A percentile compares a stretch with the other conserved stretches of the same genome.
These are phyloP conservation scores for Cryphonectria radicalis DNA, from an alignment of 2,329 filamentous ascomycete species.

Conservation along the genomic window DNA sequence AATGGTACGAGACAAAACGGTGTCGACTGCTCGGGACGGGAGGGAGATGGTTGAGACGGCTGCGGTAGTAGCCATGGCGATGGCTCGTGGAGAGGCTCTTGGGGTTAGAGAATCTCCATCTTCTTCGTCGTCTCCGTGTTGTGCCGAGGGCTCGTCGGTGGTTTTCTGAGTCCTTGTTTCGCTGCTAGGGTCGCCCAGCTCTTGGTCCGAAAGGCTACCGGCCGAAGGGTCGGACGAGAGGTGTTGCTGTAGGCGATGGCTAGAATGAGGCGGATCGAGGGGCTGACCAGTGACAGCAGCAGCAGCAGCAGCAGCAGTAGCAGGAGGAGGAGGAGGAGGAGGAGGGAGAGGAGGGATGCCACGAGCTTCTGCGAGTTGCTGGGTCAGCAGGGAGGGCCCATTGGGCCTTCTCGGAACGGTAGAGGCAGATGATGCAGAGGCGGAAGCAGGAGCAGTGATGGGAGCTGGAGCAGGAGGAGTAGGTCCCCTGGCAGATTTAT, in stretches of 20 bases:
- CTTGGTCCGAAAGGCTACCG: slow-evolving; percentile 29
- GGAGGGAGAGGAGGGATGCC: slow-evolving; percentile 47
- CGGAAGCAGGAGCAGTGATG: slow-evolving; percentile 39
- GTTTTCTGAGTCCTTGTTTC: slow-evolving; percentile 31
- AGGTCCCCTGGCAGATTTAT: slow-evolving; percentile 29
- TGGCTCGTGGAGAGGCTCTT: slow-evolving; percentile 38
- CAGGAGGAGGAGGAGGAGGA: slow-evolving; percentile 18
- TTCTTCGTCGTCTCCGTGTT: slow-evolving; percentile 39
- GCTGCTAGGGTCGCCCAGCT: slow-evolving; percentile 15
- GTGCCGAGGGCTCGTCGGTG: slow-evolving; percentile 31
- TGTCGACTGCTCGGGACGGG: slow-evolving; percentile 20
- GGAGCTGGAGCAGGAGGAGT: slow-evolving; percentile 18
- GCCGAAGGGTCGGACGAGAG: slow-evolving; percentile 20
- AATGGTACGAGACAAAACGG: slow-evolving; percentile 26
- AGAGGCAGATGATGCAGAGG: slow-evolving; percentile 35
- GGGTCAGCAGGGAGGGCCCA: slow-evolving; percentile 60
- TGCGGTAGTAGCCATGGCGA: slow-evolving; percentile 31
- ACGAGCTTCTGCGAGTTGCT: slow-evolving; percentile 63
- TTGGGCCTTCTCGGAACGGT: slow-evolving; percentile 47
- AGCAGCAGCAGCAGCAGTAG: not conserved
- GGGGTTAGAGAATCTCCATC: slow-evolving; percentile 46
- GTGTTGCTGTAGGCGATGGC: slow-evolving; percentile 27
- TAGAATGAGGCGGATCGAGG: slow-evolving; percentile 23
- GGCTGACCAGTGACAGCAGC: slow-evolving; percentile 20
- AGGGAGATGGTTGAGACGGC: slow-evolving; percentile 30